Conservation (phyloP, 108 stramenopile genomes). For the Thalassiosira profunda region DNA sequence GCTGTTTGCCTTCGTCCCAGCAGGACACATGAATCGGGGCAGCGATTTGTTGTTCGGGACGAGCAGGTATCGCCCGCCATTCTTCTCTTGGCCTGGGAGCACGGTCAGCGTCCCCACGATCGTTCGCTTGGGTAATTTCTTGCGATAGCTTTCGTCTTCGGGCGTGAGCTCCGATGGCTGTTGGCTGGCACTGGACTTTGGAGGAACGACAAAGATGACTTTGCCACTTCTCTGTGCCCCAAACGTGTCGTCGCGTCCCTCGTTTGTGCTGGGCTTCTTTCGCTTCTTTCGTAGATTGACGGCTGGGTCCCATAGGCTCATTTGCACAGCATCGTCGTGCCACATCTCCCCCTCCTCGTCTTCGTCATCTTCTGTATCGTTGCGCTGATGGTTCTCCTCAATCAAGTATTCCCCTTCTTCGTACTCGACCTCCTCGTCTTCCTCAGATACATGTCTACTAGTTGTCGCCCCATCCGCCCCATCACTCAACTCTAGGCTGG, state of each 20-base stretch:
- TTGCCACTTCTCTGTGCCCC: slow-evolving; percentile 53
- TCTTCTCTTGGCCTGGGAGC: slow-evolving; percentile 41
- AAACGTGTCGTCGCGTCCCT: background rate
- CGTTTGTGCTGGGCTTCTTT: slow-evolving; percentile 8
- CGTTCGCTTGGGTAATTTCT: slow-evolving; percentile 36
- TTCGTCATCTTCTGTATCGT: slow-evolving; percentile 16
- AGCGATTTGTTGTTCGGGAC: slow-evolving; percentile 73
- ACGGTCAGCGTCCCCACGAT: slow-evolving; percentile 70
- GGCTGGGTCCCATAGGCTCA: slow-evolving; percentile 81
- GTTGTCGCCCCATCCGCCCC: background rate
- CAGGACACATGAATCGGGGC: slow-evolving; percentile 57
- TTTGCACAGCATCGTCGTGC: slow-evolving; percentile 83
- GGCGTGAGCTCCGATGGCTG: slow-evolving; percentile 42
- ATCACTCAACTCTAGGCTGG: slow-evolving; percentile 26
- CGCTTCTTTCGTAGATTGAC: slow-evolving; percentile 55
- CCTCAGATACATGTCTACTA: slow-evolving; percentile 33
- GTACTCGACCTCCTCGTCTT: slow-evolving; percentile 27
- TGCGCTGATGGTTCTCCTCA: slow-evolving; percentile 4
- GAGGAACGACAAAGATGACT: slow-evolving; percentile 70
- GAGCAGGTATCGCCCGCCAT: slow-evolving; percentile 48
- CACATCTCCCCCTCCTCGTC: slow-evolving; percentile 49
- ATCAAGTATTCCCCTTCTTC: slow-evolving; percentile 29
- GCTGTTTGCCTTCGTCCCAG: slow-evolving; percentile 26
- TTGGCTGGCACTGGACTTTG: slow-evolving; percentile 39
- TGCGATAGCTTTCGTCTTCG: slow-evolving; percentile 25